phyloP scores from a whole-genome alignment of 306 rosid genomes.

The Myrica gale region DNA sequence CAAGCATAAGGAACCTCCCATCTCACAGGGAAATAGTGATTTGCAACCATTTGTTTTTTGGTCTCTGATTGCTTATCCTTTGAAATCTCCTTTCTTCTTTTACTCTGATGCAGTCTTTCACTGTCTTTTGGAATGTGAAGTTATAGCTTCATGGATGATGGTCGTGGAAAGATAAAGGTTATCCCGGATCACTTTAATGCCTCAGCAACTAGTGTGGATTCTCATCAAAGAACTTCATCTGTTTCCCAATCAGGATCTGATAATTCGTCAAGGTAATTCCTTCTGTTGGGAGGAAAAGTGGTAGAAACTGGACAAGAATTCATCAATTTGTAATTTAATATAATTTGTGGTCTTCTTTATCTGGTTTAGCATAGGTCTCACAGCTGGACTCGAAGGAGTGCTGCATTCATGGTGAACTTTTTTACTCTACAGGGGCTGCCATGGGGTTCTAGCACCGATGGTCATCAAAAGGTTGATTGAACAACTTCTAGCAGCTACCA shows the following conservation, averaged over 20 bases:
- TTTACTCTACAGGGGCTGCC: slow-evolving; percentile 56
- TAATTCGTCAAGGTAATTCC: slow-evolving; percentile 41
- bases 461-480: slow-evolving; percentile 64
- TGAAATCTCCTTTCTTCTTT: slow-evolving; percentile 15
- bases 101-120: slow-evolving; percentile 16
- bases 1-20: background rate
- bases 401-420: slow-evolving; percentile 63
- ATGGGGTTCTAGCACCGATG: slow-evolving; percentile 52
- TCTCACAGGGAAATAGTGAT: background rate
- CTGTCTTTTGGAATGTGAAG: slow-evolving; percentile 20
- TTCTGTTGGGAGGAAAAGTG: slow-evolving; percentile 17
- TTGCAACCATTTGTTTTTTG: background rate
- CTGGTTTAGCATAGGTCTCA: slow-evolving; percentile 48
- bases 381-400: slow-evolving; percentile 41
- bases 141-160: slow-evolving; percentile 69
- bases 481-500: background rate
- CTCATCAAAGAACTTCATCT: slow-evolving; percentile 44
- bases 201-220: slow-evolving; percentile 45
- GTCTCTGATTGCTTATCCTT: slow-evolving; percentile 25
- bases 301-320: slow-evolving; percentile 5
- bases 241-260: slow-evolving; percentile 38
- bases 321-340: slow-evolving; percentile 21
- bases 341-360: slow-evolving; percentile 30
- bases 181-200: slow-evolving; percentile 70
- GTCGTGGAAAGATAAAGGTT: slow-evolving; percentile 59